phyloP scores from a whole-genome alignment of 2,329 filamentous ascomycete species.

The Graphilbum ipis-grandicollis region DNA sequence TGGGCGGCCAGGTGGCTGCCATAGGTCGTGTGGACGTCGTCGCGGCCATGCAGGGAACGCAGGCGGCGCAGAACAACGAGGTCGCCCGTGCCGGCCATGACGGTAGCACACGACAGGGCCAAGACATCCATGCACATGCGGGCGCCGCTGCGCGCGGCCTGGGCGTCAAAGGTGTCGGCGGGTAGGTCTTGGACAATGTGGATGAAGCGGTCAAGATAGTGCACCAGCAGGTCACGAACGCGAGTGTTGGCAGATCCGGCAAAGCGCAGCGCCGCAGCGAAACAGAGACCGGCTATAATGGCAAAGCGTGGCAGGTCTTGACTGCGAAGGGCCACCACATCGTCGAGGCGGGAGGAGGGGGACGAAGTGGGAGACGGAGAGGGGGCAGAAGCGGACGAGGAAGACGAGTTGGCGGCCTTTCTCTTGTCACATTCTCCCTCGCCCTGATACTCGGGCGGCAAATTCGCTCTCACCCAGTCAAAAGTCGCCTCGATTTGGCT shows the following conservation, averaged over 20 bases:
- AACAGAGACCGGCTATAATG: conserved; percentile 77
- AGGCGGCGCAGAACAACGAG: conserved; percentile 69
- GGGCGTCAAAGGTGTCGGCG: conserved; percentile 54
- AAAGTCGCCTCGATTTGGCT: conserved; percentile 56
- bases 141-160: conserved; percentile 64
- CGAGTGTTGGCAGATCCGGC: conserved; percentile 52
- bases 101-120: conserved; percentile 63
- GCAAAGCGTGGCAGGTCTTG: conserved; percentile 86
- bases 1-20: conserved; percentile 88
- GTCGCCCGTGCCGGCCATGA: conserved; percentile 95
- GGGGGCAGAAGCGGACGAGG: too few species aligned
- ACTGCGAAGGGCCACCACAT: conserved; percentile 48
- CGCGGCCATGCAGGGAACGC: conserved; percentile 71
- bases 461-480: conserved; percentile 57
- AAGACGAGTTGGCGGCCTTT: too few species aligned
- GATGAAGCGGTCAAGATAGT: conserved; percentile 76
- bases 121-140: conserved; percentile 84
- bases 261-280: conserved; percentile 56
- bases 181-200: conserved; percentile 47
- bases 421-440: too few species aligned
- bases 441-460: conserved; percentile 60
- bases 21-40: conserved; percentile 71
- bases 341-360: conserved; percentile 43
- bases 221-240: conserved; percentile 67
- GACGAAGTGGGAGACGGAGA: too few species aligned